phyloP scores from a whole-genome alignment of 2,329 filamentous ascomycete species.

The Colletotrichum navitas region DNA sequence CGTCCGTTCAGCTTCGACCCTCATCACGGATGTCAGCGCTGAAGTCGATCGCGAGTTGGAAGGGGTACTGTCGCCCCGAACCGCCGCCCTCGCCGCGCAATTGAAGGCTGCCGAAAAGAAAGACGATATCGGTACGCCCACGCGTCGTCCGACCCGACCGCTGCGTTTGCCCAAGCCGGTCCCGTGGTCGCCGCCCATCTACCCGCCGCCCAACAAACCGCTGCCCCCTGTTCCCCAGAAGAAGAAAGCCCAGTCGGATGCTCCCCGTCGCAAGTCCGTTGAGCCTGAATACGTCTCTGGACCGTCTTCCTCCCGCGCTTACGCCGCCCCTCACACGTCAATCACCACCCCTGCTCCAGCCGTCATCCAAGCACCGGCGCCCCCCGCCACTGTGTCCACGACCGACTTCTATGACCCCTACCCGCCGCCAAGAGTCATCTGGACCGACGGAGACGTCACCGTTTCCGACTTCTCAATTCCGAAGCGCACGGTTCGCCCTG shows the following conservation, averaged over 20 bases:
- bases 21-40: constrained; percentile 37
- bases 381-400: not conserved
- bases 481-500: constrained; percentile 28
- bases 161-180: constrained; percentile 22
- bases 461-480: constrained; percentile 29
- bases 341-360: not conserved
- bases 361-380: not conserved
- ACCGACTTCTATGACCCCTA: not conserved
- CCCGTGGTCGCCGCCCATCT: constrained; percentile 14
- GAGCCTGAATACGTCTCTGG: constrained; percentile 15
- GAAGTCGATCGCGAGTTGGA: constrained; percentile 36
- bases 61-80: constrained; percentile 23
- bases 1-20: constrained; percentile 21
- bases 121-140: constrained; percentile 27
- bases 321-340: not conserved
- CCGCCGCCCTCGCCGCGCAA: not conserved
- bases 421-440: constrained; percentile 3
- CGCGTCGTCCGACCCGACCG: constrained; percentile 21
- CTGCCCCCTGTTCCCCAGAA: constrained; percentile 24
- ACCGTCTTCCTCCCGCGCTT: not conserved
- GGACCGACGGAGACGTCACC: constrained; percentile 21
- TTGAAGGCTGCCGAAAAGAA: not conserved
- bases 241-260: not conserved
- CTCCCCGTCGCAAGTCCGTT: not conserved
- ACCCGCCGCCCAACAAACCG: constrained; percentile 35